Conservation (phyloP, 2,329 filamentous ascomycete species). For the Fusarium sp. region DNA sequence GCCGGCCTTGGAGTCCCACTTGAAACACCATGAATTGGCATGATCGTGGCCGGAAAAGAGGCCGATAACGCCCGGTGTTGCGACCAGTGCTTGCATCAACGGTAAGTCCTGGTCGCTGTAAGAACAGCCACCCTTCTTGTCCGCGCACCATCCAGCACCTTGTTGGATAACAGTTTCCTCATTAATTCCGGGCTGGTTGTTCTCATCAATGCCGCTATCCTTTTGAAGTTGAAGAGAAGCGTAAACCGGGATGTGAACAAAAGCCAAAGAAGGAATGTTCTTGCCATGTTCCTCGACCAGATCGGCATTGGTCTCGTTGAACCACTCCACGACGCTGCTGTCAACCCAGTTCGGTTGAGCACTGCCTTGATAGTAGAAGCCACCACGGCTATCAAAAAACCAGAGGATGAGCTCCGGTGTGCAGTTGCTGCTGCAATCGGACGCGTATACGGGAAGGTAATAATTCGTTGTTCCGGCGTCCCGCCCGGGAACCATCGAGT, state of each 20-base stretch:
- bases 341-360: slow-evolving; percentile 61
- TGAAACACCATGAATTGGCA: slow-evolving; percentile 70
- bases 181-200: slow-evolving; percentile 62
- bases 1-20: slow-evolving; percentile 61
- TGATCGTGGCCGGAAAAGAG: slow-evolving; percentile 78
- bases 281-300: slow-evolving; percentile 49
- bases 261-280: slow-evolving; percentile 61
- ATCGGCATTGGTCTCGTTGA: slow-evolving; percentile 53
- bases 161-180: slow-evolving; percentile 59
- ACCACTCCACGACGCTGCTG: slow-evolving; percentile 60
- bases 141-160: slow-evolving; percentile 60
- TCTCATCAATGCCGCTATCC: slow-evolving; percentile 52
- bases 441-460: slow-evolving; percentile 57
- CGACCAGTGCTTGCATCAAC: slow-evolving; percentile 73
- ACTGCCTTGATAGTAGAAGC: slow-evolving; percentile 60
- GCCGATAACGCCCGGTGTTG: slow-evolving; percentile 67
- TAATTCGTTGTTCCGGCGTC: slow-evolving; percentile 59
- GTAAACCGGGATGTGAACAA: slow-evolving; percentile 63
- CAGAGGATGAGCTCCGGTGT: slow-evolving; percentile 66
- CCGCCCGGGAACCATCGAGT: slow-evolving; percentile 36
- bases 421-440: slow-evolving; percentile 51
- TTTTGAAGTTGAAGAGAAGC: slow-evolving; percentile 47
- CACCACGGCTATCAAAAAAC: slow-evolving; percentile 78
- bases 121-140: slow-evolving; percentile 54
- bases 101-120: slow-evolving; percentile 67